Conservation (phyloP, 2,329 filamentous ascomycete species). For the Nigrograna mackinnonii region DNA sequence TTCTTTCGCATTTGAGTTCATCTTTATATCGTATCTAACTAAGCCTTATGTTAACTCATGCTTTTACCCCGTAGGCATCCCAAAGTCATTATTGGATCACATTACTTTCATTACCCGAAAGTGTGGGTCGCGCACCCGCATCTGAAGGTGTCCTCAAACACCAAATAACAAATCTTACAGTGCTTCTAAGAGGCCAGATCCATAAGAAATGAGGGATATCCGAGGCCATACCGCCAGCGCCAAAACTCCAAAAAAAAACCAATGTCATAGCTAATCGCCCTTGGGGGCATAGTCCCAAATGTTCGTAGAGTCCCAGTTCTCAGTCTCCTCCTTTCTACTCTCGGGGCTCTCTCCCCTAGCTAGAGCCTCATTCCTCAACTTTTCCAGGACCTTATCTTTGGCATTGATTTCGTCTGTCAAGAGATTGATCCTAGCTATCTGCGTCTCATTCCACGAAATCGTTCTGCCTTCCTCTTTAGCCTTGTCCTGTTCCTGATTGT, state of each 20-base stretch:
- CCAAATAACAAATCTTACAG: too few species aligned
- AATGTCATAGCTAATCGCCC: slow-evolving; percentile 9
- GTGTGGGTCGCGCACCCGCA: too few species aligned
- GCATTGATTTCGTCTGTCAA: slow-evolving; percentile 21
- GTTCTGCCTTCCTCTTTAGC: slow-evolving; percentile 31
- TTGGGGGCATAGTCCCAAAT: slow-evolving; percentile 42
- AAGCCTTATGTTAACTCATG: too few species aligned
- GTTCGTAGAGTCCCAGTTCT: slow-evolving; percentile 33
- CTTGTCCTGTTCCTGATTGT: slow-evolving; percentile 41
- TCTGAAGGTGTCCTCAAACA: too few species aligned
- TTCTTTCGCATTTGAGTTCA: too few species aligned
- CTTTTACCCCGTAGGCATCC: too few species aligned
- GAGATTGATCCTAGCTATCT: slow-evolving; percentile 21
- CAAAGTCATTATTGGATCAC: too few species aligned
- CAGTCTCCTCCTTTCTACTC: slow-evolving; percentile 34
- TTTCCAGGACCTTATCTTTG: slow-evolving; percentile 32
- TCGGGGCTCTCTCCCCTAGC: slow-evolving; percentile 38
- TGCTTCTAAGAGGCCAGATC: too few species aligned
- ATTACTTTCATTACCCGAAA: too few species aligned
- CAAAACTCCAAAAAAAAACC: neutral
- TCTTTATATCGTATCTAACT: too few species aligned
- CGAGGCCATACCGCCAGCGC: too few species aligned
- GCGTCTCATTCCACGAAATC: slow-evolving; percentile 19
- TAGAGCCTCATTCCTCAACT: slow-evolving; percentile 30
- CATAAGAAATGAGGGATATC: too few species aligned